A percentile compares a stretch with the other conserved stretches of the same genome.
phyloP scores from a whole-genome alignment of 495 filamentous ascomycete genomes.

The Podospora bellae-mahoneyi region DNA sequence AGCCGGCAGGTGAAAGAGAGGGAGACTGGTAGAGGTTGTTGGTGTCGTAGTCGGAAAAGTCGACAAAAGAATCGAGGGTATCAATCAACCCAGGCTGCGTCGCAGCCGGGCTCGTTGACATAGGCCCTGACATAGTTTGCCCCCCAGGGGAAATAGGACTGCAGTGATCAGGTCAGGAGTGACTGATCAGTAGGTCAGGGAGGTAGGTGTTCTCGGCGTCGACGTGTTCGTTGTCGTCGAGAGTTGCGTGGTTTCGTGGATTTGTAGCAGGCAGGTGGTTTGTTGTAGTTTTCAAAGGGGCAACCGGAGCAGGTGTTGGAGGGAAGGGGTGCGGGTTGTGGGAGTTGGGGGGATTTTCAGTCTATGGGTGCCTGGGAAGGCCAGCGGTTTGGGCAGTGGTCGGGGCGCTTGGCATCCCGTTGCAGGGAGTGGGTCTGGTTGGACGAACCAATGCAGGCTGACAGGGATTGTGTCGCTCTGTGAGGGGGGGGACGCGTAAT shows the following conservation, averaged over 20 bases:
- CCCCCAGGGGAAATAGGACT: background rate
- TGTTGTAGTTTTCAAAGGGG: constrained; percentile 1
- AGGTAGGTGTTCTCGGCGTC: background rate
- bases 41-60: constrained; percentile 47
- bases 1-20: constrained; percentile 42
- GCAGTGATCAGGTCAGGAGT: background rate
- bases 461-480: constrained; percentile 24
- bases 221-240: background rate
- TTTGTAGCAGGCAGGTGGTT: background rate
- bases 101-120: constrained; percentile 26
- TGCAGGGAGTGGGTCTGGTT: constrained; percentile 30
- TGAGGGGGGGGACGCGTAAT: constrained; percentile 42
- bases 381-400: constrained; percentile 18
- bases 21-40: constrained; percentile 42
- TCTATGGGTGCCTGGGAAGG: constrained; percentile 32
- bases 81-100: constrained; percentile 21
- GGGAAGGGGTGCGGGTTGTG: constrained; percentile 22
- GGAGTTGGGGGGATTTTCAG: constrained; percentile 34
- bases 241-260: background rate
- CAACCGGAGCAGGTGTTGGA: background rate
- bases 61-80: constrained; percentile 39
- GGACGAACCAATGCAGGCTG: constrained; percentile 29
- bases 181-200: background rate
- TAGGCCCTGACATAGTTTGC: constrained; percentile 29
- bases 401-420: constrained; percentile 28